These are phyloP conservation scores for Rickenella mellea DNA, from an alignment of 768 basidiomycete species.

Conservation along the genomic window DNA sequence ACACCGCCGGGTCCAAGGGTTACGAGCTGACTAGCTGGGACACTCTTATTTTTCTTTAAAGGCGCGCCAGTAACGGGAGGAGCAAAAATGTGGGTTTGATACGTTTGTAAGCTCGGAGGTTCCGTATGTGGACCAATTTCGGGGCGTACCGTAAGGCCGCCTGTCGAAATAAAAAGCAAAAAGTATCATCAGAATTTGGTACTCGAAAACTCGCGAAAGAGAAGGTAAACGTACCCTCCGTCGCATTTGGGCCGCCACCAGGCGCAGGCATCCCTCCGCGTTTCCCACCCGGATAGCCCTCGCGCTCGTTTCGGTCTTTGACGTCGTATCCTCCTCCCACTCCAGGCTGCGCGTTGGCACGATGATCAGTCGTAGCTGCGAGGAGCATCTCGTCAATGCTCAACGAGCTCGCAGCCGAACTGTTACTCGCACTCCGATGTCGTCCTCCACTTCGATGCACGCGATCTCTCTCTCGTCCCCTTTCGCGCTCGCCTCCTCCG, in stretches of 20 bases:
- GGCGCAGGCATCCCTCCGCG: neutral
- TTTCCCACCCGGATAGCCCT: neutral
- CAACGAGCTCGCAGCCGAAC: constrained; percentile 19
- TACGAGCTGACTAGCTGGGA: neutral
- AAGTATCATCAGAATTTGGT: neutral
- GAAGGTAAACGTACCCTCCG: too few species aligned
- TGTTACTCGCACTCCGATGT: constrained; percentile 6
- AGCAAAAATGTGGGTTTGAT: constrained; percentile 64
- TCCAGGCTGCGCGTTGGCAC: constrained; percentile 14
- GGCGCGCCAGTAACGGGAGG: constrained; percentile 68
- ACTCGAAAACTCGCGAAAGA: too few species aligned
- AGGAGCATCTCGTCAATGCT: constrained; percentile 40
- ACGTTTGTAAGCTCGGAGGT: constrained; percentile 22
- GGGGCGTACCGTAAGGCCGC: neutral
- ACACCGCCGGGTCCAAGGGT: neutral
- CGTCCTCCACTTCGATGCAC: too few species aligned
- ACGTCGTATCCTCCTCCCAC: neutral
- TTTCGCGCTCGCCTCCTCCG: neutral
- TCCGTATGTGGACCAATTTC: neutral
- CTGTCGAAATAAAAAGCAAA: neutral
- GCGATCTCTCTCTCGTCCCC: too few species aligned
- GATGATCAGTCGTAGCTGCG: constrained; percentile 32
- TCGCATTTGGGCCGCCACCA: neutral
- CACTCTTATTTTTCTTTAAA: constrained; percentile 51
- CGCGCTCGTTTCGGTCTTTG: neutral